These are phyloP conservation scores for Fragaria ananassa DNA, from an alignment of 306 rosid genomes.

Conservation along the genomic window DNA sequence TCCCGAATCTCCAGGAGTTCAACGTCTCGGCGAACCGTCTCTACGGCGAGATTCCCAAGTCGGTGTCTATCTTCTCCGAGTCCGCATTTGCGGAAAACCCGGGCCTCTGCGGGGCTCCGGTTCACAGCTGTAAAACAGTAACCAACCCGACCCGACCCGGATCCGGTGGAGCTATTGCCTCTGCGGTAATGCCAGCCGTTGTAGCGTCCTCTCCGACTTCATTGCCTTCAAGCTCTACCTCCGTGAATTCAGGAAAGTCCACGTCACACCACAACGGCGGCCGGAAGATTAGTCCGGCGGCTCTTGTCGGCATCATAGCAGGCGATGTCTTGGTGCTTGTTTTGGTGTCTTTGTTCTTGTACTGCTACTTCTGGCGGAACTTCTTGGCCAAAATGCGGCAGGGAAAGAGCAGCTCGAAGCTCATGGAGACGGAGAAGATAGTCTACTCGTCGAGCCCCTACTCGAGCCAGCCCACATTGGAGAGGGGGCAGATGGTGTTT, in stretches of 20 bases:
- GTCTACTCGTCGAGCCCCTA: slow-evolving; percentile 84
- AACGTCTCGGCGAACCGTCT: slow-evolving; percentile 57
- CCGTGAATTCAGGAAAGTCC: slow-evolving; percentile 14
- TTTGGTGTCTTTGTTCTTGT: slow-evolving; percentile 58
- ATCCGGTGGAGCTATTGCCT: slow-evolving; percentile 66
- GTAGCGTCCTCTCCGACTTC: slow-evolving; percentile 75
- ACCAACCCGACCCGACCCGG: slow-evolving; percentile 65
- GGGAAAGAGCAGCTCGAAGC: slow-evolving; percentile 48
- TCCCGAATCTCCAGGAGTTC: slow-evolving; percentile 56
- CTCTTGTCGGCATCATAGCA: slow-evolving; percentile 53
- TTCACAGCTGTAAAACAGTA: slow-evolving; percentile 37
- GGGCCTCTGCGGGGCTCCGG: slow-evolving; percentile 62
- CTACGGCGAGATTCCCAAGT: slow-evolving; percentile 61
- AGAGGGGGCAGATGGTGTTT: slow-evolving; percentile 71
- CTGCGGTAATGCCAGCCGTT: slow-evolving; percentile 45
- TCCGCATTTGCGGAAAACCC: slow-evolving; percentile 53
- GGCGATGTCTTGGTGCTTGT: slow-evolving; percentile 59
- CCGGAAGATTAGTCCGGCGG: slow-evolving; percentile 41
- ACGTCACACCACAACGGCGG: slow-evolving; percentile 19
- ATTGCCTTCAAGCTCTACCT: slow-evolving; percentile 31
- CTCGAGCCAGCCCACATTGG: slow-evolving; percentile 55
- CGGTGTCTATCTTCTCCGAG: slow-evolving; percentile 46
- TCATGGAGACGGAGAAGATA: slow-evolving; percentile 60
- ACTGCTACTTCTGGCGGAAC: slow-evolving; percentile 63
- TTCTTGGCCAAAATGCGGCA: slow-evolving; percentile 36